phyloP scores from a whole-genome alignment of 2,329 filamentous ascomycete species.

The Fonsecaea pugnacius region DNA sequence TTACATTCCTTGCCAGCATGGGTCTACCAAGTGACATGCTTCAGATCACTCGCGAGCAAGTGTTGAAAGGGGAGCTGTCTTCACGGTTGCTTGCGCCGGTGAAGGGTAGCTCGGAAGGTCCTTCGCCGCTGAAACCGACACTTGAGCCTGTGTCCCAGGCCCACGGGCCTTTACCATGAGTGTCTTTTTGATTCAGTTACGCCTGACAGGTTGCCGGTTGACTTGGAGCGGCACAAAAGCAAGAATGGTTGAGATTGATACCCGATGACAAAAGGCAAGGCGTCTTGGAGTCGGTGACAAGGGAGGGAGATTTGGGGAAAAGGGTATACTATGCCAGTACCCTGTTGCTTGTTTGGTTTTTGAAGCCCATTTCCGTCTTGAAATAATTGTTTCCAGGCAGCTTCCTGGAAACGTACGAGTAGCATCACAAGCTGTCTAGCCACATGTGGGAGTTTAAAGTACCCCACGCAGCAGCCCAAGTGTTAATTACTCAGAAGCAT shows the following conservation, averaged over 20 bases:
- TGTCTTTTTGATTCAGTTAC: background rate
- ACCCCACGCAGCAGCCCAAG: background rate
- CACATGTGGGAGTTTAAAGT: background rate
- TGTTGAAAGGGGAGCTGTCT: conserved; percentile 40
- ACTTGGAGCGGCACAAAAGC: background rate
- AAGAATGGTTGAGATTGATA: background rate
- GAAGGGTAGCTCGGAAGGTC: conserved; percentile 15
- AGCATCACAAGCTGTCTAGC: background rate
- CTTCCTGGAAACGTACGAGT: no score
- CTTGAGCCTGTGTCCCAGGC: conserved; percentile 20
- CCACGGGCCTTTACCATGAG: conserved; percentile 23
- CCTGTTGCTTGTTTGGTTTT: no score
- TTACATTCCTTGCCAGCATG: conserved; percentile 65
- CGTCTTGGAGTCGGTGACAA: conserved; percentile 7
- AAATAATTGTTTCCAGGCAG: no score
- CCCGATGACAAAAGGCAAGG: background rate
- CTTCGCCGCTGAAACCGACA: conserved; percentile 22
- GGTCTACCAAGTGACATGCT: conserved; percentile 62
- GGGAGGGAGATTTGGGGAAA: background rate
- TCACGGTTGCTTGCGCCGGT: conserved; percentile 19
- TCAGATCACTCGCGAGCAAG: conserved; percentile 59
- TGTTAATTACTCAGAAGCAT: background rate
- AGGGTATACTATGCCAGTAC: no score
- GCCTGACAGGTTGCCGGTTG: background rate
- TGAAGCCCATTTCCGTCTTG: no score